Evolutionary conservation across 257 asterid genomes (phyloP).

Genomic region (Thymus quinquecostatus): DNA sequence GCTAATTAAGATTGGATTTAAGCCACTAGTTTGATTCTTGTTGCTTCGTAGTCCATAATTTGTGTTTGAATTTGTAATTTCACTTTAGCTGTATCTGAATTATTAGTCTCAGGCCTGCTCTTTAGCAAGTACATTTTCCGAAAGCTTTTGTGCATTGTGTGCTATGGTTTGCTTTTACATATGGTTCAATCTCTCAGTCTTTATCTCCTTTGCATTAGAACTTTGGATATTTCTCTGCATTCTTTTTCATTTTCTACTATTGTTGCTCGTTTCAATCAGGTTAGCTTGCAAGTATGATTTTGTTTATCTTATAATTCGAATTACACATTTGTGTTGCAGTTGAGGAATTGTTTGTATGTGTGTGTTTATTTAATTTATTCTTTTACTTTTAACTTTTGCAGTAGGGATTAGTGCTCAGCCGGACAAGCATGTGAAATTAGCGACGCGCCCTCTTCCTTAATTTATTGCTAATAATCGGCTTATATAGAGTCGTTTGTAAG

Average conservation of each 20-base stretch:
- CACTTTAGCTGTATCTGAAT: constrained; percentile 25
- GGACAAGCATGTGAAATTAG: no score
- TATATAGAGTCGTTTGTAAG: no score
- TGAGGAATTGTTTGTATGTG: no score
- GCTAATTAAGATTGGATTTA: no score
- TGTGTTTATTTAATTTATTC: no score
- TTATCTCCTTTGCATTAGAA: constrained; percentile 1
- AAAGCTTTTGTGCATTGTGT: constrained; percentile 17
- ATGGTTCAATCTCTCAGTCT: constrained; percentile 30
- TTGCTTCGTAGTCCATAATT: no score
- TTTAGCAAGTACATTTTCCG: constrained; percentile 26
- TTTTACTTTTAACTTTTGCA: no score
- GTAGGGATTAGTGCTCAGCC: no score
- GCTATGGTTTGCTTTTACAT: constrained; percentile 37
- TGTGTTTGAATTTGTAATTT: not conserved
- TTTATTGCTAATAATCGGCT: no score
- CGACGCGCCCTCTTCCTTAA: no score
- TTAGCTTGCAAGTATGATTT: not conserved
- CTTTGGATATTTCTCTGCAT: constrained; percentile 1
- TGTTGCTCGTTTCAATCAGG: not conserved
- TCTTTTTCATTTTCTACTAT: not conserved
- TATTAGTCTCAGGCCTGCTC: constrained; percentile 35
- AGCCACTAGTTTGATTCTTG: no score
- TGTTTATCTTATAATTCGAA: not conserved
- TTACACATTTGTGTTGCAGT: not conserved